phyloP scores from a whole-genome alignment of 306 rosid genomes.

The Luffa acutangula region DNA sequence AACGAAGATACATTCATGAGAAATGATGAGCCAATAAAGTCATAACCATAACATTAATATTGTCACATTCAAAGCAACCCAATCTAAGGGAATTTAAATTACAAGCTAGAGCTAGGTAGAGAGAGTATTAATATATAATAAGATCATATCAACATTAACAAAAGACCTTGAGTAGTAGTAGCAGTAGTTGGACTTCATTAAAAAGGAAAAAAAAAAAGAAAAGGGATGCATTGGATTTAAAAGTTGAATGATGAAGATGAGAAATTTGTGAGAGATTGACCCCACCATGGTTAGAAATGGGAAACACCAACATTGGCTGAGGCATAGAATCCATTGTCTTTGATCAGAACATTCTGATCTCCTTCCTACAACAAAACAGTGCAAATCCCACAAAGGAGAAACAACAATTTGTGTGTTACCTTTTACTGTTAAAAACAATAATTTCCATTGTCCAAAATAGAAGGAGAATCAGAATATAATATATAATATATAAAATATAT shows the following conservation, averaged over 20 bases:
- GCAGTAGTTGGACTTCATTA: too few species aligned
- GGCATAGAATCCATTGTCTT: constrained; percentile 34
- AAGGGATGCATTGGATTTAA: too few species aligned
- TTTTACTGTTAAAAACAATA: background rate
- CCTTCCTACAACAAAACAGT: constrained; percentile 23
- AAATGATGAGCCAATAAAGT: background rate
- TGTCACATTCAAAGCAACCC: background rate
- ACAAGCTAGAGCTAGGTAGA: background rate
- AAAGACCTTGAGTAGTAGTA: background rate
- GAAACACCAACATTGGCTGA: constrained; percentile 32
- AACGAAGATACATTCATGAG: too few species aligned
- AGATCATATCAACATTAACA: background rate
- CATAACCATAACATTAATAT: background rate
- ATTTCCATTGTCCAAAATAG: background rate
- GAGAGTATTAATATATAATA: background rate
- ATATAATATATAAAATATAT: too few species aligned
- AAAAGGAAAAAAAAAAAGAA: too few species aligned
- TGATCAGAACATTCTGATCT: constrained; percentile 34
- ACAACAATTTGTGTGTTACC: background rate
- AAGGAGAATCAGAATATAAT: background rate
- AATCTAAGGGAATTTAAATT: background rate
- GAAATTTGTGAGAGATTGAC: too few species aligned
- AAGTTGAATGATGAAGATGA: background rate
- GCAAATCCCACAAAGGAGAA: background rate
- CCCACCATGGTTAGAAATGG: constrained; percentile 15